These are phyloP conservation scores for Colletotrichum nymphaeae DNA, from an alignment of 2,329 filamentous ascomycete genomes.

Conservation along the genomic window DNA sequence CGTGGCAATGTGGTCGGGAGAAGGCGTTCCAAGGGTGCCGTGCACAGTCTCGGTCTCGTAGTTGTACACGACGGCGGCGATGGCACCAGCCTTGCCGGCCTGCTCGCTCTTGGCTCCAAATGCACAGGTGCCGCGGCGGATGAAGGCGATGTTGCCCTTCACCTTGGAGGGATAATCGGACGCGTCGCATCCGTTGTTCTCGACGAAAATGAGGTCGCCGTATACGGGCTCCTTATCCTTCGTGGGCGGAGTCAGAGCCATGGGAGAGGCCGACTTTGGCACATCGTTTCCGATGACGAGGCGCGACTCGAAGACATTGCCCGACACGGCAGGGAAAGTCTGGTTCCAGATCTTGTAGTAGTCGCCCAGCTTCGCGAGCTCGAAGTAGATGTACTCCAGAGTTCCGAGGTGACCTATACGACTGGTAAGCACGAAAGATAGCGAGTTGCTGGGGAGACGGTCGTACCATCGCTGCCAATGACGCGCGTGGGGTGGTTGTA, in stretches of 20 bases:
- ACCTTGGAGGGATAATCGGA: slow-evolving; percentile 72
- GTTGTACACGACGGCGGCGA: slow-evolving; percentile 81
- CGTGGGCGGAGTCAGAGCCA: slow-evolving; percentile 76
- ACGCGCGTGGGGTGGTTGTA: slow-evolving; percentile 78
- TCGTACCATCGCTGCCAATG: slow-evolving; percentile 72
- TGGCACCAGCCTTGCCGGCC: slow-evolving; percentile 76
- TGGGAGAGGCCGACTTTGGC: slow-evolving; percentile 62
- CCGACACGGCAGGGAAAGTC: slow-evolving; percentile 71
- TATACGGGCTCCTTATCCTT: slow-evolving; percentile 67
- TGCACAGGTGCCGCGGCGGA: slow-evolving; percentile 75
- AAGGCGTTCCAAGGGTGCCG: slow-evolving; percentile 76
- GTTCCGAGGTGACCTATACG: slow-evolving; percentile 70
- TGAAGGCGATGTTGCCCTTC: slow-evolving; percentile 74
- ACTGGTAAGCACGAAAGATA: slow-evolving; percentile 26
- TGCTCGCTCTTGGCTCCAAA: slow-evolving; percentile 78
- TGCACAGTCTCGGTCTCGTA: slow-evolving; percentile 70
- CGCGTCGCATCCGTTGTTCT: slow-evolving; percentile 71
- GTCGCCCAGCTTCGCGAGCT: slow-evolving; percentile 63
- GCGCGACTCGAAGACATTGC: slow-evolving; percentile 68
- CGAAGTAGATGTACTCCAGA: slow-evolving; percentile 69
- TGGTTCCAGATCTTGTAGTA: slow-evolving; percentile 75
- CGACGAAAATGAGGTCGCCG: slow-evolving; percentile 69
- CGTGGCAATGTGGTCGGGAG: slow-evolving; percentile 71
- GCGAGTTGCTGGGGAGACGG: slow-evolving; percentile 9
- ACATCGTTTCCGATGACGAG: slow-evolving; percentile 66